Evolutionary conservation across 805 yeast species (phyloP), one percentile per base, ranked within the genome.

Genomic region (Kregervanrija pseudodelftensis): DNA sequence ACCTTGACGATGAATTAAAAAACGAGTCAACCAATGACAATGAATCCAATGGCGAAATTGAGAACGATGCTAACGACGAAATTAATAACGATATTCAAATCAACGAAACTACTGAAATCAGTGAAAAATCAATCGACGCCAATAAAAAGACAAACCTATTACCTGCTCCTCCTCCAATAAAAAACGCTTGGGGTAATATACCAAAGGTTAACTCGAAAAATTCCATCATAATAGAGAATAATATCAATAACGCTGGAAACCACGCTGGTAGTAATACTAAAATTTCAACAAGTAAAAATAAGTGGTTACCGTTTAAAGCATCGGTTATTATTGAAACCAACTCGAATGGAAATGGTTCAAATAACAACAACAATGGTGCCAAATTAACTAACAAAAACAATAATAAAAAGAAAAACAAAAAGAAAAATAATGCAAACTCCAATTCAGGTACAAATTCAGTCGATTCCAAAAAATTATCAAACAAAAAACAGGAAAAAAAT

Each of bases 251-350:
- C 22, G 42, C 32, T 11, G 11, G 14, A 4, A 44, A 16, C 31
- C 33, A 32, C 13, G 4, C 39, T 5, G 10, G 31, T 31, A 41
- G 41, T 11, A 14, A 52, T n/a, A 43, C 47, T 46, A 51, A 60
- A 46, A 56, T 57, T 42, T 52, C 58, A 47, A 39, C 63, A 12
- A 79, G 80, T 45, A 79, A 76, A 55, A 83, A 77, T 55, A 84
- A 82, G 59, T 81, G 87, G 86, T 74, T 80, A 35, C 87, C 87
- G n/a, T 77, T 75, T 59, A 73, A 77, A 53, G 85, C 76, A 36
- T 58, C 64, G 14, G 76, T 75, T 40, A 73, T 72, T 28, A 66
- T 74, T 36, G 30, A 33, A 15, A 31, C 15, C 16, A 16, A 17
- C 17, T 14, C 28, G 37, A 40, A 38, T 36, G 33, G 38, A 15